A percentile compares a stretch with the other conserved stretches of the same genome.
Conservation (phyloP, 345 rosid species). For the Citrus mangshanensis region DNA sequence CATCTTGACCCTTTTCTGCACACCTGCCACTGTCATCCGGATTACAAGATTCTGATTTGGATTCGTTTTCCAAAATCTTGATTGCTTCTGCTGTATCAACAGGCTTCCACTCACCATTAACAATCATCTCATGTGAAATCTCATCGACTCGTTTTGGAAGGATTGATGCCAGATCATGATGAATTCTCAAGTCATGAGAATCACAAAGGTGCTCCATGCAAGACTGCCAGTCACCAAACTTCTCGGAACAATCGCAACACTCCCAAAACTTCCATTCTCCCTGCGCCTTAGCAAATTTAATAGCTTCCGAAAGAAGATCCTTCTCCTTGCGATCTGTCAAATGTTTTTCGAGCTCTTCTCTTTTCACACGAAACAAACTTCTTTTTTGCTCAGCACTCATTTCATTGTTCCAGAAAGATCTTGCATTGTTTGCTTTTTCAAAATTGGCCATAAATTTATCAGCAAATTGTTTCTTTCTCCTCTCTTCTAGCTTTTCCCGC, state of each 20-base stretch:
- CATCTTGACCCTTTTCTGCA: not conserved
- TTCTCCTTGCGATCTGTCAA: not conserved
- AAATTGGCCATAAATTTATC: not conserved
- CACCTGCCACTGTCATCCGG: not conserved
- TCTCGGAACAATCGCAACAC: not conserved
- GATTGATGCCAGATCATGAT: not conserved
- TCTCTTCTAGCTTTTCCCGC: not conserved
- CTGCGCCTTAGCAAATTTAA: not conserved
- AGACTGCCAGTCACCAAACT: not conserved
- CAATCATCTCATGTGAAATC: not conserved
- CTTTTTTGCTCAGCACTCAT: not conserved
- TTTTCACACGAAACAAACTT: not conserved
- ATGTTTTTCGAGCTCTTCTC: not conserved
- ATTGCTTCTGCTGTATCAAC: not conserved
- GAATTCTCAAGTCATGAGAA: not conserved
- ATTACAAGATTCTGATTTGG: not conserved
- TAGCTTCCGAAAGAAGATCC: not conserved
- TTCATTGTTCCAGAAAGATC: not conserved
- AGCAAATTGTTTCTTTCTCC: not conserved
- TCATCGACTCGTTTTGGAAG: not conserved
- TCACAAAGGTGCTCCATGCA: not conserved
- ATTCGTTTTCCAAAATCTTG: not conserved
- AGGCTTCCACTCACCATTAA: not conserved
- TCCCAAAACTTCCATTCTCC: conserved; percentile 6
- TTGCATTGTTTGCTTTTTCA: not conserved